phyloP scores from a whole-genome alignment of 2,329 filamentous ascomycete species.

The Phialophora expanda region DNA sequence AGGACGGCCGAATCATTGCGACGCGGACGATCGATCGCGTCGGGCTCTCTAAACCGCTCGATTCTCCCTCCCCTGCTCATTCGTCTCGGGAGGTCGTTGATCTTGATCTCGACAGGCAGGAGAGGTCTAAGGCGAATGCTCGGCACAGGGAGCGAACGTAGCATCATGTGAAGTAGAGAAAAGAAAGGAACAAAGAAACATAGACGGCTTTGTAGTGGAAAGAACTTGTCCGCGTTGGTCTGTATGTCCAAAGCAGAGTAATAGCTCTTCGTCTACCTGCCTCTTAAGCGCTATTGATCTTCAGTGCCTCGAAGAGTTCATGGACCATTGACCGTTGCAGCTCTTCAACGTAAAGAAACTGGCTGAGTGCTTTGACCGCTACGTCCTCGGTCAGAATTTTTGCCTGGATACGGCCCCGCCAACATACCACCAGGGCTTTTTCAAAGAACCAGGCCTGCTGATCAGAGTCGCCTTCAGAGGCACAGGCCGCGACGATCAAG shows the following conservation, averaged over 20 bases:
- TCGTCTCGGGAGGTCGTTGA: no score
- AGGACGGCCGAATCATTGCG: background rate
- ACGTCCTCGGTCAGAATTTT: background rate
- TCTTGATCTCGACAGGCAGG: no score
- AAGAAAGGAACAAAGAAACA: no score
- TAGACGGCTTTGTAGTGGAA: no score
- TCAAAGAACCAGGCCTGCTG: background rate
- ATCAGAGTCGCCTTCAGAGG: background rate
- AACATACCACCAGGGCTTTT: background rate
- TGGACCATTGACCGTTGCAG: background rate
- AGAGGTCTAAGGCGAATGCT: no score
- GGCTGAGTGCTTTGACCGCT: background rate
- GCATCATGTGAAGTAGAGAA: no score
- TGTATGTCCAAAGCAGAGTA: no score
- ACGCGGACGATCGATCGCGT: background rate
- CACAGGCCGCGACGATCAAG: background rate
- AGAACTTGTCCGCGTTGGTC: no score
- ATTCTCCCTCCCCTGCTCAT: background rate
- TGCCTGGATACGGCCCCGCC: background rate
- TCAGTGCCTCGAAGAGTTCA: background rate
- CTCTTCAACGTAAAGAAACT: background rate
- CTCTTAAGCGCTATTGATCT: background rate
- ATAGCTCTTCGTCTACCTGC: no score
- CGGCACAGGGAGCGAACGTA: no score
- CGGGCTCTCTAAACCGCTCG: background rate